phyloP scores from a whole-genome alignment of 192 early-diverging fungal genomes.

The Coemansia sp. region DNA sequence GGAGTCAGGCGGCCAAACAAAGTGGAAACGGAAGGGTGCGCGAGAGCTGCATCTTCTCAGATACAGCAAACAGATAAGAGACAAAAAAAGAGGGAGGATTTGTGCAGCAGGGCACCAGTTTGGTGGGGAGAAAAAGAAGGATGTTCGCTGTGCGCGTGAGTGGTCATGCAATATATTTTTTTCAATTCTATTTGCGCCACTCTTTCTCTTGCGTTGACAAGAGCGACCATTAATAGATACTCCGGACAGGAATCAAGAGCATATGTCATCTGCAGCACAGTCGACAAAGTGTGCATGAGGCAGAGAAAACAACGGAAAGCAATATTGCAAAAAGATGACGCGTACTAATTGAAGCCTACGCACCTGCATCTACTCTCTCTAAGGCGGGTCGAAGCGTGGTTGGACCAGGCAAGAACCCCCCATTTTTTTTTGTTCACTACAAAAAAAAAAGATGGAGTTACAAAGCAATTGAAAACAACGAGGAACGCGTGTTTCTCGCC shows the following conservation, averaged over 20 bases:
- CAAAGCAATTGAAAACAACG: background rate
- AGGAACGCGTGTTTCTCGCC: background rate
- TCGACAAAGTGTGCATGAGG: background rate
- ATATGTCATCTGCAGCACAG: background rate
- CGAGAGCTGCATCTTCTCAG: slow-evolving; percentile 10
- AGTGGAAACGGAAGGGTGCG: slow-evolving; percentile 5
- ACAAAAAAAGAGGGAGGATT: background rate
- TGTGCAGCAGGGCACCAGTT: background rate
- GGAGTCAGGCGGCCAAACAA: slow-evolving; percentile 10
- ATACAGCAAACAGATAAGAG: background rate
- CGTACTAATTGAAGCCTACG: background rate
- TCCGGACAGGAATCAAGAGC: background rate
- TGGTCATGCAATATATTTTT: background rate
- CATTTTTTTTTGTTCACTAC: background rate
- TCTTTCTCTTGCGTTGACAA: background rate
- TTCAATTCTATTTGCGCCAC: background rate
- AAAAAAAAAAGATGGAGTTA: background rate
- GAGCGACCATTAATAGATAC: background rate
- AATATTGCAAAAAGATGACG: background rate
- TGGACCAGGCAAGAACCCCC: background rate
- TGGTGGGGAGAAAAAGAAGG: background rate
- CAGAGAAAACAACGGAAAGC: background rate
- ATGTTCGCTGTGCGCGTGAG: background rate
- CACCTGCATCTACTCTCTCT: background rate
- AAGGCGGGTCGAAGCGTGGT: background rate